Evolutionary conservation across 768 basidiomycete genomes (phyloP), one percentile per base, ranked within the genome.

Genomic region (Tulasnella sp.): DNA sequence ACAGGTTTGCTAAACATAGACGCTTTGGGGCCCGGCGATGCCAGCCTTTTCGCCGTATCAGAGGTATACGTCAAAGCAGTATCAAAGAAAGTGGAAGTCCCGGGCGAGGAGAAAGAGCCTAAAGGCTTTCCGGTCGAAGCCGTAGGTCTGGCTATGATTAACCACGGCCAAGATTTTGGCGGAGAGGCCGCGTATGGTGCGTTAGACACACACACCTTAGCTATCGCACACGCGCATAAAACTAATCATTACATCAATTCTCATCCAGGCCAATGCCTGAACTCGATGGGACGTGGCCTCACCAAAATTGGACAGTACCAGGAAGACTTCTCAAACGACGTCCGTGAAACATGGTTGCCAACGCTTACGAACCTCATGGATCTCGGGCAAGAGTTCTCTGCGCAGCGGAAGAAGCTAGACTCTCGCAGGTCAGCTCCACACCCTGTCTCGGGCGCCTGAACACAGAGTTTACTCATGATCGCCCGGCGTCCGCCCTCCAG

Each of bases 251-350:
- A n/a, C 14, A 28, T 28, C 81, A 76, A 42, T 24, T 24, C 5
- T 31, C 44, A 40, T 37, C 22, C 74, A 95, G 95, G 94, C 20
- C 89, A 89, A n/a, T 92, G 91, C 0, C 88, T 98, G 22, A 88
- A 93, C 20, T 91, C 89, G 80, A 85, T 96, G 58, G 96, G 96
- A 31, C 91, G 93, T 80, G 94, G 94, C 0, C 93, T 96, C 84
- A 96, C 94, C 87, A 93, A 93, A 84, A 87, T 95, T 34, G 96
- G 96, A 12, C 92, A 91, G 22, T 88, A 96, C 20, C 96, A 98
- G 85, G 95, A 97, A 83, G 90, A 92, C 0, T 95, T 90, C 83
- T 92, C 93, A 0, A 85, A 92, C 79, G 90, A 91, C n/a, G 64
- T 31, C 31, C n/a, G 28, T 69, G 34, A 37, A 31, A n/a, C 14